Evolutionary conservation across 176 grass and related monocot species (phyloP), one percentile per base, ranked within the genome.

Genomic region (Zoysia japonica): DNA sequence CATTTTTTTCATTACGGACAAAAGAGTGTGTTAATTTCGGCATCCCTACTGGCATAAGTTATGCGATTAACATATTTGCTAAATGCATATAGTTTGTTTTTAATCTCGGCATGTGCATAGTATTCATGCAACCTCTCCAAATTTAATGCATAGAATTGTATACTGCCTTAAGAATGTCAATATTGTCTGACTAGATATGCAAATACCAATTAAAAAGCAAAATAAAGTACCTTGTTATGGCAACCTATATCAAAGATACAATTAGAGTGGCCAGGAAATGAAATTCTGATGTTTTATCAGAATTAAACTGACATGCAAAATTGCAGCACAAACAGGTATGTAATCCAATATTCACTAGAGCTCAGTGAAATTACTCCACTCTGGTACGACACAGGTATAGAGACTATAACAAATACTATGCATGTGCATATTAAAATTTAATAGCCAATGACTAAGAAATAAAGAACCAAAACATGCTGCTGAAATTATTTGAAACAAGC

Each of bases 401-500:
- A 19, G 49, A 67, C 2, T 50, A 69, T 45, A 88, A 80, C 57
- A 52, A 55, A 49, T 76, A 20, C 4, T 2, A 35, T 53, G 78
- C 45, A 61, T 54, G 16, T 0, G 28, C 11, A 3, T 72, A 40
- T 60, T 55, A 17, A 82, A 52, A 44, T 6, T 6, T 52, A 76
- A 59, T 5, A 74, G 66, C 7, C 5, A 79, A 83, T 15, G 35
- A 60, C 20, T 74, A 20, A 15, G 15, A 67, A 84, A 75, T 70
- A 71, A 48, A 75, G 70, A 38, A 73, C 70, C 59, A 61, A 71
- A 65, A 76, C 2, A 20, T 47, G 19, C 67, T 73, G 57, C 45
- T 67, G 71, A 83, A 88, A 76, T 77, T 81, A 86, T 86, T 61
- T 72, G 47, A 80, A 85, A 75, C 60, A 77, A 72, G 86, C 63